Evolutionary conservation across 2,329 filamentous ascomycete species (phyloP).

Genomic region (Ampelomyces quisqualis): DNA sequence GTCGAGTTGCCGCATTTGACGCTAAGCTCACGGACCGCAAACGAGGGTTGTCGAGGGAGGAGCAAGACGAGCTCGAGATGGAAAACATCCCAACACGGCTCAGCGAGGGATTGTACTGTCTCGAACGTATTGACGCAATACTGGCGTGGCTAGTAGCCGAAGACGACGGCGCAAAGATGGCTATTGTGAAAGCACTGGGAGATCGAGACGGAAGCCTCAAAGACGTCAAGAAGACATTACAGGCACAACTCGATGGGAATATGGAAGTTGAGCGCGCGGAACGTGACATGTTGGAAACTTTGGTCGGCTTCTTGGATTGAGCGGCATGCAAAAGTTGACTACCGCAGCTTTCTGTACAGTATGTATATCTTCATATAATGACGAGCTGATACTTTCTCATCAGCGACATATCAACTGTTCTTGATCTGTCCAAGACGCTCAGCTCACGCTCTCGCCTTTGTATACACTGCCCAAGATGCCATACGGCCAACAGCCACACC

Average conservation of each 20-base stretch:
- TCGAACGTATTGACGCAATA: conserved; percentile 82
- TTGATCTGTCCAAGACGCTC: too few species aligned
- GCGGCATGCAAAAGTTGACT: not conserved
- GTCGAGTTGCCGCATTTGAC: conserved; percentile 63
- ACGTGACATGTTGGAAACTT: conserved; percentile 66
- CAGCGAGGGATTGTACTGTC: conserved; percentile 78
- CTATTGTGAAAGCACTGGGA: conserved; percentile 63
- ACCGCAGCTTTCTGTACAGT: too few species aligned
- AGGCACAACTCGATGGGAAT: conserved; percentile 65
- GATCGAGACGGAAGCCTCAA: conserved; percentile 67
- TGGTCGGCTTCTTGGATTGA: conserved; percentile 44
- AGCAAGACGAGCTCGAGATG: conserved; percentile 61
- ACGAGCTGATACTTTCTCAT: too few species aligned
- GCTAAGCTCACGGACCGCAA: conserved; percentile 62
- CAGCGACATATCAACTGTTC: too few species aligned
- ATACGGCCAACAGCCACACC: conserved; percentile 49
- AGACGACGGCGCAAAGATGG: conserved; percentile 71
- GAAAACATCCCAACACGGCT: conserved; percentile 75
- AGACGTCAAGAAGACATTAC: conserved; percentile 66
- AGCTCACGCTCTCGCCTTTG: too few species aligned
- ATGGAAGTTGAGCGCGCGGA: conserved; percentile 54
- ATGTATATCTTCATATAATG: too few species aligned
- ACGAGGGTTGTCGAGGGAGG: conserved; percentile 56
- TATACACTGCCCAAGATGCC: conserved; percentile 50
- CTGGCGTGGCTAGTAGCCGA: conserved; percentile 91